Percentiles rank a stretch among this genome's conserved stretches.
These are phyloP conservation scores for Waltergamsia citrina DNA, from an alignment of 2,329 filamentous ascomycete species.

Conservation along the genomic window DNA sequence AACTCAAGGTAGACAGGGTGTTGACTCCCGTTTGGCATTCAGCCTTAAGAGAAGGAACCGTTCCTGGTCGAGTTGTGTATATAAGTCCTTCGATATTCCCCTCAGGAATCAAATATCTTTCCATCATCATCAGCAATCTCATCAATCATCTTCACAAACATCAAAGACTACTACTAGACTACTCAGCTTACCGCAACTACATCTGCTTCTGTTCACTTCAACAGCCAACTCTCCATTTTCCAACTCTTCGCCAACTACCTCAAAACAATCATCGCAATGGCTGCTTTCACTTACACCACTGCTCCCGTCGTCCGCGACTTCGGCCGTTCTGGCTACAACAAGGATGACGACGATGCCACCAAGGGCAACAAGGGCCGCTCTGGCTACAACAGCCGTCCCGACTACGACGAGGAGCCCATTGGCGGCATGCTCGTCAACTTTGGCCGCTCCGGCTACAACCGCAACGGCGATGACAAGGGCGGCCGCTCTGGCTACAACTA, in stretches of 20 bases:
- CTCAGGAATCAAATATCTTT: too few species aligned
- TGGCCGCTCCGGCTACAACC: slow-evolving; percentile 23
- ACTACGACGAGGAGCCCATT: slow-evolving; percentile 32
- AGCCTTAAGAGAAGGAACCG: too few species aligned
- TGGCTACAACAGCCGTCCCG: slow-evolving; percentile 31
- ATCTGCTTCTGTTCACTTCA: background rate
- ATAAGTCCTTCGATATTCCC: too few species aligned
- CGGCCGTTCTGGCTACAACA: slow-evolving; percentile 32
- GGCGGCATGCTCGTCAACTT: slow-evolving; percentile 13
- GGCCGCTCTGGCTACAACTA: slow-evolving; percentile 42
- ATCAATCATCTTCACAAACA: background rate
- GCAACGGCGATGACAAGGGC: slow-evolving; percentile 5
- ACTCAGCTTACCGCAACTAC: too few species aligned
- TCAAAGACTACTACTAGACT: too few species aligned
- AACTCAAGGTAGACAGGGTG: too few species aligned
- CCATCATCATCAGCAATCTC: background rate
- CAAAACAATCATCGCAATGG: slow-evolving; percentile 14
- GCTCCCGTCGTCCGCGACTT: slow-evolving; percentile 24
- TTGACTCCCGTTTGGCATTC: too few species aligned
- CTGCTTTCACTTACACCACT: slow-evolving; percentile 31
- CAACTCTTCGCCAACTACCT: background rate
- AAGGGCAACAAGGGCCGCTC: slow-evolving; percentile 21
- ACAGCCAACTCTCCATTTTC: slow-evolving; percentile 5
- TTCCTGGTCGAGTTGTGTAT: too few species aligned
- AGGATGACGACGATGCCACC: slow-evolving; percentile 22